A percentile compares a stretch with the other conserved stretches of the same genome.
These are phyloP conservation scores for Lonicera japonica DNA, from an alignment of 129 eudicot species.

Conservation along the genomic window DNA sequence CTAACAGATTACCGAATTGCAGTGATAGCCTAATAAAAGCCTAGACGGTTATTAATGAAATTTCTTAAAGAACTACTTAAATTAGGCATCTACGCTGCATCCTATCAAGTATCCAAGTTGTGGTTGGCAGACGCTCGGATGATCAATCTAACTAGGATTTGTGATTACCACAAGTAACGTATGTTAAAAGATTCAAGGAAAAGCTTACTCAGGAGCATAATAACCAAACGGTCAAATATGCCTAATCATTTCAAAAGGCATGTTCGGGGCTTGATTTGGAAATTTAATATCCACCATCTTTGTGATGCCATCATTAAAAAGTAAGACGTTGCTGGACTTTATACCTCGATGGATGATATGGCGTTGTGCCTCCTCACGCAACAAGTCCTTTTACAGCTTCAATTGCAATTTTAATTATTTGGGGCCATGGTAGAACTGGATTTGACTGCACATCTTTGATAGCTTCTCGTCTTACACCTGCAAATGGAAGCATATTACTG, in stretches of 20 bases:
- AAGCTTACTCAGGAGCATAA: conserved; percentile 92
- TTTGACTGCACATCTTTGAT: conserved; percentile 92
- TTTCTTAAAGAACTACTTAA: too few relatives aligned
- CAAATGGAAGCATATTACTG: conserved; percentile 2
- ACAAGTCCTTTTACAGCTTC: conserved; percentile 94
- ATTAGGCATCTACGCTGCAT: too few relatives aligned
- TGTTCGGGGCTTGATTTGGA: conserved; percentile 95
- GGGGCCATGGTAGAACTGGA: conserved; percentile 83
- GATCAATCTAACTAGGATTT: neutral
- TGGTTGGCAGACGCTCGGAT: neutral
- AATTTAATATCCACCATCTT: conserved; percentile 88
- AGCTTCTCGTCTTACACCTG: conserved; percentile 67
- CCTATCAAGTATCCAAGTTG: neutral
- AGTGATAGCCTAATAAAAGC: too few relatives aligned
- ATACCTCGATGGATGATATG: conserved; percentile 90
- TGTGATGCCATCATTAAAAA: conserved; percentile 83
- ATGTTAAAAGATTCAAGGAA: neutral
- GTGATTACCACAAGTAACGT: too few relatives aligned
- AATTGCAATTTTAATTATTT: conserved; percentile 85
- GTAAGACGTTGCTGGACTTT: conserved; percentile 85
- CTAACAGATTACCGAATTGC: too few relatives aligned
- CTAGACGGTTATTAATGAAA: too few relatives aligned
- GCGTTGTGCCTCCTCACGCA: conserved; percentile 88
- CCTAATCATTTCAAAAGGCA: conserved; percentile 79
- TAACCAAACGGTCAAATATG: conserved; percentile 94